Percentiles rank a stretch among this genome's conserved stretches.
These are phyloP conservation scores for Solanum dulcamara DNA, from an alignment of 257 asterid genomes.

Conservation along the genomic window DNA sequence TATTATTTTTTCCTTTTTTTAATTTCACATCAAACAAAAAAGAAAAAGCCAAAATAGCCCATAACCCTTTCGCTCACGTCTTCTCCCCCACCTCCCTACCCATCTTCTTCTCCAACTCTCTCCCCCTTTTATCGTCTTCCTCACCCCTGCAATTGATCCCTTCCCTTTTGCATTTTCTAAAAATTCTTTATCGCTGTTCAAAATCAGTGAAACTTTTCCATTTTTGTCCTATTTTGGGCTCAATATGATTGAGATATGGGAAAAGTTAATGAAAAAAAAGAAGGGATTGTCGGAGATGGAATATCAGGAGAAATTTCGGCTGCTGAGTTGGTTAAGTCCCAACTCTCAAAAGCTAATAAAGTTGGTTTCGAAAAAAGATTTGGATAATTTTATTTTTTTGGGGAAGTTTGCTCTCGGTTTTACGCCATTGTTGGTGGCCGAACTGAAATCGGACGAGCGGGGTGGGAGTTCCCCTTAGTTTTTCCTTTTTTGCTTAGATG, in stretches of 20 bases:
- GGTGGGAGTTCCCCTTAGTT: neutral
- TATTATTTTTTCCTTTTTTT: neutral
- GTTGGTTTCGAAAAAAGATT: neutral
- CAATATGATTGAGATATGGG: neutral
- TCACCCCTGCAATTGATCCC: neutral
- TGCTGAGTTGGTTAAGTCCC: neutral
- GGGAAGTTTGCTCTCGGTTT: neutral
- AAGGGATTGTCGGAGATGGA: neutral
- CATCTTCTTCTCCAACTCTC: neutral
- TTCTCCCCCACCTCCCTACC: neutral
- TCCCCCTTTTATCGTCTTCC: neutral
- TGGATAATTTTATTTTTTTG: neutral
- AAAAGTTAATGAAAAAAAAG: neutral
- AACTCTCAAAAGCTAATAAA: neutral
- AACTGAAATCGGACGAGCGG: neutral
- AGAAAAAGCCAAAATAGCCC: neutral
- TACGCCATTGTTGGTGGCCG: neutral
- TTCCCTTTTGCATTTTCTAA: neutral
- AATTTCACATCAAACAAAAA: neutral
- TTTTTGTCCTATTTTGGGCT: neutral
- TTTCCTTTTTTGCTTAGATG: neutral
- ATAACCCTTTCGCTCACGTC: neutral
- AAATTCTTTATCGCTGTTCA: neutral
- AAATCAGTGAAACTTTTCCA: neutral
- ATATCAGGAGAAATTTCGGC: neutral